These are phyloP conservation scores for Paramecium sonneborni DNA, from an alignment of 73 alveolate genomes.

Conservation along the genomic window DNA sequence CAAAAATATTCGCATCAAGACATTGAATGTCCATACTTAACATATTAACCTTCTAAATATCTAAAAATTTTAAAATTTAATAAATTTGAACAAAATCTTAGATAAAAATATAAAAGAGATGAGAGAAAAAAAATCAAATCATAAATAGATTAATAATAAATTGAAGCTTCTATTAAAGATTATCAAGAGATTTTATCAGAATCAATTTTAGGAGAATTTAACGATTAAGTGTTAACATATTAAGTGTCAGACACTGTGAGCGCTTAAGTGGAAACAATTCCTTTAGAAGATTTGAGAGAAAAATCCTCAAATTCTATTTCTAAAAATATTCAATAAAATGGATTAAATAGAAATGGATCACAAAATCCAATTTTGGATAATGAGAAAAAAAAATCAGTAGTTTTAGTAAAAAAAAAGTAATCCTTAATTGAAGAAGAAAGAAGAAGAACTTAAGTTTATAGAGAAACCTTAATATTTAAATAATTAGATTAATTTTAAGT, in stretches of 20 bases:
- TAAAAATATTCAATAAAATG: not conserved
- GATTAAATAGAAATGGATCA: not conserved
- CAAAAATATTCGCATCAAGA: not conserved
- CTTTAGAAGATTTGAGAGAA: not conserved
- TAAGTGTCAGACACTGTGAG: not conserved
- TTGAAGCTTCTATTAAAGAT: not conserved
- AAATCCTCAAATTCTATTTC: not conserved
- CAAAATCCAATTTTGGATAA: not conserved
- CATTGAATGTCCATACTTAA: slow-evolving; percentile 25
- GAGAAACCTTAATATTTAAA: not conserved
- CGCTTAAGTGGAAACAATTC: not conserved
- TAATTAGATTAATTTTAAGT: not conserved
- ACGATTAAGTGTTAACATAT: not conserved
- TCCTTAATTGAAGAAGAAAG: not conserved
- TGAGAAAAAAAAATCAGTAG: not conserved
- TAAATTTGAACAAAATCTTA: not conserved
- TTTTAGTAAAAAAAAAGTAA: not conserved
- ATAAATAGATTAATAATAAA: not conserved
- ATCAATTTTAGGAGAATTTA: not conserved
- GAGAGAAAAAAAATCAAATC: not conserved
- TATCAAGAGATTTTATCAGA: not conserved
- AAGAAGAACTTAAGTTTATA: not conserved
- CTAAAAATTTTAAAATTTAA: not conserved
- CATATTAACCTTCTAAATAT: not conserved
- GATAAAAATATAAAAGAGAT: not conserved